Evolutionary conservation across 495 filamentous ascomycete genomes (phyloP).

Genomic region (Penicillium coffeae): DNA sequence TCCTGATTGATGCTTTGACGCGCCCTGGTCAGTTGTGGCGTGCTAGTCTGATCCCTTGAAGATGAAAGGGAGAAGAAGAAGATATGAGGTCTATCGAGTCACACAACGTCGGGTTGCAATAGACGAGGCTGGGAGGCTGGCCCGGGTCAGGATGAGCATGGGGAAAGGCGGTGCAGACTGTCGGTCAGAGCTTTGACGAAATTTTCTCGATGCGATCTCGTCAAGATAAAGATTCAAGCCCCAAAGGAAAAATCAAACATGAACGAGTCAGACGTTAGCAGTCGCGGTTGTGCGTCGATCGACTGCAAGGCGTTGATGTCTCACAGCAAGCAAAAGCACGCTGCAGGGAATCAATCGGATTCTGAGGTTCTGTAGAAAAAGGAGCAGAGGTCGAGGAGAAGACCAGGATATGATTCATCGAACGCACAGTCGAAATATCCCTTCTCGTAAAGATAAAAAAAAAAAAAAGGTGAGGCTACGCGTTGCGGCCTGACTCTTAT

Average conservation of each 20-base stretch:
- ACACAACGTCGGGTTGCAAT: constrained; percentile 34
- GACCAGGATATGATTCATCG: constrained; percentile 24
- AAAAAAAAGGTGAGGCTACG: constrained; percentile 17
- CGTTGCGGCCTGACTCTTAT: constrained; percentile 32
- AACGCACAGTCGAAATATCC: constrained; percentile 23
- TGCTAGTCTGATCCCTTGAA: neutral
- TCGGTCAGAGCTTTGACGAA: constrained; percentile 12
- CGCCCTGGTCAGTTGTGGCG: neutral
- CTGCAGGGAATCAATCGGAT: constrained; percentile 24
- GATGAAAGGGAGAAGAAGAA: neutral
- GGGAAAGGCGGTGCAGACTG: constrained; percentile 21
- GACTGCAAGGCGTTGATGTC: constrained; percentile 28
- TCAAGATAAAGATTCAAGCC: neutral
- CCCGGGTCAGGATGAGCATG: constrained; percentile 15
- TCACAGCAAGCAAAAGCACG: constrained; percentile 25
- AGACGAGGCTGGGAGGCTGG: constrained; percentile 26
- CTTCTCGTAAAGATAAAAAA: constrained; percentile 5
- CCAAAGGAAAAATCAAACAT: constrained; percentile 8
- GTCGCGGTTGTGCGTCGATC: constrained; percentile 17
- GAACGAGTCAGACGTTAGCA: constrained; percentile 12
- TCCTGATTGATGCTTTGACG: neutral
- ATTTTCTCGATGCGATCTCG: neutral
- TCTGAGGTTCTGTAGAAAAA: constrained; percentile 4
- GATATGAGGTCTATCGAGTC: constrained; percentile 16
- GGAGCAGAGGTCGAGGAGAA: constrained; percentile 3